phyloP scores from a whole-genome alignment of 768 basidiomycete genomes.

The Naganishia kalamii region DNA sequence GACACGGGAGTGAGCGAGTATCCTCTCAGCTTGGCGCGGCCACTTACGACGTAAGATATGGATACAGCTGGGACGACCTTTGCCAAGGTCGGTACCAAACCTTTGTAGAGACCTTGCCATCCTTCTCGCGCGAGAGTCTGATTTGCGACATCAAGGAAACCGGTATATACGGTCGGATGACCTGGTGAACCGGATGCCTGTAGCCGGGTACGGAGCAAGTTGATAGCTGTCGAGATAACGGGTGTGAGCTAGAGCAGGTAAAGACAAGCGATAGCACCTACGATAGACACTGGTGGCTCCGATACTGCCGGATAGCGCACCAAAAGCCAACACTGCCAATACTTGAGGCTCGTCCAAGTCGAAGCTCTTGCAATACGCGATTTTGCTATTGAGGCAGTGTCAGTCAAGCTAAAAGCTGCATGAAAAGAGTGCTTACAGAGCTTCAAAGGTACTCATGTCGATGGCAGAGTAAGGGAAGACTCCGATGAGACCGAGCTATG shows the following conservation, averaged over 20 bases:
- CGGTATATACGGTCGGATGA: slow-evolving; percentile 82
- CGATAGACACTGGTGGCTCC: slow-evolving; percentile 84
- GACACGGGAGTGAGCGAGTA: neutral
- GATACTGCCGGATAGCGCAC: slow-evolving; percentile 85
- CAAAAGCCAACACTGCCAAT: slow-evolving; percentile 78
- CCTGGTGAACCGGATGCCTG: slow-evolving; percentile 95
- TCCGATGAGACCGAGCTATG: slow-evolving; percentile 83
- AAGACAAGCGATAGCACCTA: slow-evolving; percentile 27
- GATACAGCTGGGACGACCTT: slow-evolving; percentile 97
- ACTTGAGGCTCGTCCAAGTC: slow-evolving; percentile 84
- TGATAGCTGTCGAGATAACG: slow-evolving; percentile 34
- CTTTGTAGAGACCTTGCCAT: slow-evolving; percentile 87
- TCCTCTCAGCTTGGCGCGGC: neutral
- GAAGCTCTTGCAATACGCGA: slow-evolving; percentile 78
- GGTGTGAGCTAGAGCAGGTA: neutral
- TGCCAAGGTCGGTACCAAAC: slow-evolving; percentile 81
- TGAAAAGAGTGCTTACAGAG: slow-evolving; percentile 49
- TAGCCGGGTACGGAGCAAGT: slow-evolving; percentile 80
- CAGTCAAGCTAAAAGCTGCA: neutral
- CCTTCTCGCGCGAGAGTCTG: slow-evolving; percentile 80
- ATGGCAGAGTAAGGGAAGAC: slow-evolving; percentile 92
- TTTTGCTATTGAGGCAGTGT: slow-evolving; percentile 51
- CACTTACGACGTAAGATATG: slow-evolving; percentile 79
- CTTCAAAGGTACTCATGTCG: slow-evolving; percentile 85
- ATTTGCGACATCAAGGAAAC: slow-evolving; percentile 73